Evolutionary conservation across 495 filamentous ascomycete genomes (phyloP).

Genomic region (Geopyxis carbonaria): DNA sequence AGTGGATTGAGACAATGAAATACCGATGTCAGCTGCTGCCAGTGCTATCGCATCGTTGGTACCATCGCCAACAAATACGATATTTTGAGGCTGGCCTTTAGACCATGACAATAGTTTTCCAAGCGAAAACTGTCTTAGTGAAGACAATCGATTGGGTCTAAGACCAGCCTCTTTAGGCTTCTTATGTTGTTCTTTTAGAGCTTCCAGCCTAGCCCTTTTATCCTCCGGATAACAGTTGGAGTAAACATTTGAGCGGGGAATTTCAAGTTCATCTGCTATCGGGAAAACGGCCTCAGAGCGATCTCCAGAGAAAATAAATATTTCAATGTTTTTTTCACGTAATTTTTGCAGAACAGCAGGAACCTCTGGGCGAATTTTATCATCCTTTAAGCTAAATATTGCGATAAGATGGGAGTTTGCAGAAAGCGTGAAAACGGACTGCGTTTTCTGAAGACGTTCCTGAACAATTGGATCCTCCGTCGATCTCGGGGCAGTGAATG

Average conservation of each 20-base stretch:
- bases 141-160: no score
- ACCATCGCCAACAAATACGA: constrained; percentile 63
- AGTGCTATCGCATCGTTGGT: constrained; percentile 68
- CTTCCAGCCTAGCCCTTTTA: constrained; percentile 45
- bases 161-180: no score
- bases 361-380: constrained; percentile 43
- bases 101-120: background rate
- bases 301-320: constrained; percentile 57
- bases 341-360: constrained; percentile 33
- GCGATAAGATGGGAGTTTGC: constrained; percentile 34
- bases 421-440: constrained; percentile 48
- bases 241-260: constrained; percentile 32
- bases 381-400: constrained; percentile 40
- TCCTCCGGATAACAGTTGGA: constrained; percentile 41
- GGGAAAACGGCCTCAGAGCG: constrained; percentile 40
- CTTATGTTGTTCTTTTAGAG: no score
- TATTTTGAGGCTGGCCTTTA: constrained; percentile 6
- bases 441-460: constrained; percentile 29
- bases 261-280: constrained; percentile 37
- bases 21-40: constrained; percentile 52
- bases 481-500: constrained; percentile 32
- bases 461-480: constrained; percentile 29
- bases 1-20: constrained; percentile 37
- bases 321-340: constrained; percentile 35
- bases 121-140: no score